Conservation (phyloP, 2,329 filamentous ascomycete genomes). For the Seiridium cupressi region DNA sequence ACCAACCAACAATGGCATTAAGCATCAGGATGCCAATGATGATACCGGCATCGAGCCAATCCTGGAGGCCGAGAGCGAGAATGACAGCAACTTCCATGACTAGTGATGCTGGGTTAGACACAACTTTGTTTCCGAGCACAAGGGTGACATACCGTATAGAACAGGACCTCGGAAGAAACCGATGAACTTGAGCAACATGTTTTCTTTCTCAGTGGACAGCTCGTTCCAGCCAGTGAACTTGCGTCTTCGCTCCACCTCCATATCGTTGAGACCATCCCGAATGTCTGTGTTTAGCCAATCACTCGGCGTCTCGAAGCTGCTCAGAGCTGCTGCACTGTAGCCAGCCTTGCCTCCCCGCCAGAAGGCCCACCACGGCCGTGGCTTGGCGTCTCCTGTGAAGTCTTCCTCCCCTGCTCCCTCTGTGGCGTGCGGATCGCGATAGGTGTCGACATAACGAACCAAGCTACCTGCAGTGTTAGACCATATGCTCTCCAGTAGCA, state of each 20-base stretch:
- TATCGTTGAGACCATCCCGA: conserved; percentile 56
- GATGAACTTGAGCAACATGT: conserved; percentile 72
- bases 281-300: conserved; percentile 71
- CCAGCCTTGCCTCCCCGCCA: conserved; percentile 27
- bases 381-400: conserved; percentile 19
- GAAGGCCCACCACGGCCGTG: conserved; percentile 34
- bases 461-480: conserved; percentile 15
- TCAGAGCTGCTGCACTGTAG: conserved; percentile 21
- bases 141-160: conserved; percentile 60
- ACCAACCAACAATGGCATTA: conserved; percentile 73
- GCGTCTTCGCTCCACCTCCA: conserved; percentile 62
- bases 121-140: conserved; percentile 5
- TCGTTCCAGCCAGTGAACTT: conserved; percentile 71
- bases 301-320: conserved; percentile 51
- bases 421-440: conserved; percentile 32
- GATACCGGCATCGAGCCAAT: conserved; percentile 74
- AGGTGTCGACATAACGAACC: conserved; percentile 35
- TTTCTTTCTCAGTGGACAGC: conserved; percentile 71
- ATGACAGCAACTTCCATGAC: conserved; percentile 74
- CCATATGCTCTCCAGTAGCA: not conserved
- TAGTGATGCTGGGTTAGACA: conserved; percentile 22
- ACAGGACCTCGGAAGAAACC: conserved; percentile 75
- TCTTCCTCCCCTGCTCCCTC: conserved; percentile 25
- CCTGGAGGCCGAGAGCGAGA: conserved; percentile 68
- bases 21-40: conserved; percentile 71